Conservation (phyloP, 768 basidiomycete genomes). For the Naganishia antarctica region DNA sequence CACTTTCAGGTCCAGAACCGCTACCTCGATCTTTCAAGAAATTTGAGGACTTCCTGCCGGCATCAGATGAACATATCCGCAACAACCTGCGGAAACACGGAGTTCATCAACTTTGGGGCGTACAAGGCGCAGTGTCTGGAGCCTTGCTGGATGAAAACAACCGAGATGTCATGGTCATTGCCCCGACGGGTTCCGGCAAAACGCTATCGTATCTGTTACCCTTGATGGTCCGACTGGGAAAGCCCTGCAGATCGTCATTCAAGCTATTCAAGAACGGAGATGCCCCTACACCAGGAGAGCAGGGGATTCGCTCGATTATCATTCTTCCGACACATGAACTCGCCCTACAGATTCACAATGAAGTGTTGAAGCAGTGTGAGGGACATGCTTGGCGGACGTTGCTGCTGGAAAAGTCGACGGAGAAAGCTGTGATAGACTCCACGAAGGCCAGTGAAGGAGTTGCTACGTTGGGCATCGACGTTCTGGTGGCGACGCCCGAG, state of each 20-base stretch:
- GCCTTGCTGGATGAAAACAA: conserved; percentile 30
- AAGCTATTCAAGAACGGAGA: conserved; percentile 11
- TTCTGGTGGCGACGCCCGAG: conserved; percentile 88
- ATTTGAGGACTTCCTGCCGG: conserved; percentile 30
- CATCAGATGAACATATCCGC: conserved; percentile 28
- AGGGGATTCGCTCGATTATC: conserved; percentile 71
- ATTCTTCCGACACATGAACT: conserved; percentile 90
- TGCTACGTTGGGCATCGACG: conserved; percentile 54
- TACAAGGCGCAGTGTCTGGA: conserved; percentile 41
- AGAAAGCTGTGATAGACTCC: conserved; percentile 58
- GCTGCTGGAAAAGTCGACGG: conserved; percentile 83
- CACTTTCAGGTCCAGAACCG: conserved; percentile 39
- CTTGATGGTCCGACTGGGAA: conserved; percentile 54
- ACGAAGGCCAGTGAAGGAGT: conserved; percentile 22
- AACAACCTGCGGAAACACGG: conserved; percentile 32
- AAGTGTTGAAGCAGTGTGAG: conserved; percentile 72
- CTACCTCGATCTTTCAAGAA: conserved; percentile 41
- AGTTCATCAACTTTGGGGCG: conserved; percentile 41
- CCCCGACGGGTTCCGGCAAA: conserved; percentile 96
- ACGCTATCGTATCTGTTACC: conserved; percentile 89
- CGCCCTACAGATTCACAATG: conserved; percentile 92
- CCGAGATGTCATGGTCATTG: conserved; percentile 85
- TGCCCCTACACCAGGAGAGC: conserved; percentile 42
- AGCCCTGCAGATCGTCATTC: conserved; percentile 45
- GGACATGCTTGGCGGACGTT: conserved; percentile 68